Evolutionary conservation across 202 grass and related monocot species (phyloP).

Genomic region (Hordeum pubiflorum): DNA sequence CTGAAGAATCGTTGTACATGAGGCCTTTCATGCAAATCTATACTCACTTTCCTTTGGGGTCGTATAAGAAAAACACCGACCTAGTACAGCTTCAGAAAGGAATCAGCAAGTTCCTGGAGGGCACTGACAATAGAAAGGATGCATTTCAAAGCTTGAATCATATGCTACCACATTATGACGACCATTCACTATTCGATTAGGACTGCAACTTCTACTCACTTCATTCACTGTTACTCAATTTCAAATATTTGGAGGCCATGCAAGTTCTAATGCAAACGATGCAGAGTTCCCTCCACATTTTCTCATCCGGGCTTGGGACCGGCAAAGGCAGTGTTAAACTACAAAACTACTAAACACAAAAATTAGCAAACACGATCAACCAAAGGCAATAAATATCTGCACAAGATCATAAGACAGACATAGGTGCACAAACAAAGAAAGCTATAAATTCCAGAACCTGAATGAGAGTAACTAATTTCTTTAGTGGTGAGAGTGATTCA

Average conservation of each 20-base stretch:
- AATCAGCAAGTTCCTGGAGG: too few relatives aligned
- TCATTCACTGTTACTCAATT: background rate
- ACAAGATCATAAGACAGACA: background rate
- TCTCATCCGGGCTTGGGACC: slow-evolving; percentile 64
- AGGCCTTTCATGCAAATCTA: too few relatives aligned
- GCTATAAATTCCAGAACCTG: background rate
- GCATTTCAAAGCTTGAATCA: background rate
- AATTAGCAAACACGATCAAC: background rate
- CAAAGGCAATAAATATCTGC: background rate
- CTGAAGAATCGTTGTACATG: too few relatives aligned
- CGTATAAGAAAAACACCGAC: background rate
- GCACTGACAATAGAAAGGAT: background rate
- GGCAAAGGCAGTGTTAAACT: slow-evolving; percentile 56
- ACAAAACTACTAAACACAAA: background rate
- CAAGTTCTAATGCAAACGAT: background rate
- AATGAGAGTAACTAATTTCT: background rate
- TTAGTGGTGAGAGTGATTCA: background rate
- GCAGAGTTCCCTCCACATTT: slow-evolving; percentile 50
- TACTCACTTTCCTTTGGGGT: background rate
- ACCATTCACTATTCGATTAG: background rate
- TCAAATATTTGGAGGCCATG: background rate
- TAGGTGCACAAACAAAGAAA: background rate
- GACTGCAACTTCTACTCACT: background rate
- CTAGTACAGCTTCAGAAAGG: background rate
- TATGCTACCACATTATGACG: background rate